Percentiles rank a stretch among this genome's conserved stretches.
These are phyloP conservation scores for Pseudocohnilembus persalinus DNA, from an alignment of 169 alveolate species.

Conservation along the genomic window DNA sequence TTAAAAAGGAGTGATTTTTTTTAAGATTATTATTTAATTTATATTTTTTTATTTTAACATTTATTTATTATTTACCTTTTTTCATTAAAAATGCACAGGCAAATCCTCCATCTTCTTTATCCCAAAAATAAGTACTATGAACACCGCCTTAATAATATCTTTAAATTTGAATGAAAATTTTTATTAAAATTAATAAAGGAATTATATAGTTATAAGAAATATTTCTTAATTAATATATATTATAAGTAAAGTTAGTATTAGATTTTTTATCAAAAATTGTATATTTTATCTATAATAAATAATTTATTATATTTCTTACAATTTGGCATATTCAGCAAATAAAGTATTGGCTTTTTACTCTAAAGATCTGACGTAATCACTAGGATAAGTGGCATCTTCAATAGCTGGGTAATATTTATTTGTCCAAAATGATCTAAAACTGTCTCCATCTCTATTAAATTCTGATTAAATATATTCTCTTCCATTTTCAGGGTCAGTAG, in stretches of 20 bases:
- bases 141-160: constrained; percentile 65
- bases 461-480: constrained; percentile 56
- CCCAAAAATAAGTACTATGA: constrained; percentile 68
- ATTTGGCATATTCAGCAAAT: constrained; percentile 59
- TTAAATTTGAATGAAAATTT: too few species aligned
- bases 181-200: too few species aligned
- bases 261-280: not conserved
- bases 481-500: constrained; percentile 10
- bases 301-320: constrained; percentile 29
- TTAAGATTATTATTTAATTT: not conserved
- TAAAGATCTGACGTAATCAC: constrained; percentile 50
- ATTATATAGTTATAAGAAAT: too few species aligned
- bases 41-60: not conserved
- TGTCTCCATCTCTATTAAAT: constrained; percentile 82
- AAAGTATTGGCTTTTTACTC: constrained; percentile 73
- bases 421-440: constrained; percentile 71
- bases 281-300: not conserved
- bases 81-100: constrained; percentile 74
- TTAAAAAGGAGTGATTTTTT: too few species aligned
- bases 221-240: too few species aligned
- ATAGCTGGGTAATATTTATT: constrained; percentile 73
- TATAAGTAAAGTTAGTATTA: too few species aligned
- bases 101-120: constrained; percentile 63
- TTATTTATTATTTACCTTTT: constrained; percentile 38
- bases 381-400: constrained; percentile 62